A percentile compares a stretch with the other conserved stretches of the same genome.
Conservation (phyloP, 805 yeast species). For the Clavispora santaluciae region DNA sequence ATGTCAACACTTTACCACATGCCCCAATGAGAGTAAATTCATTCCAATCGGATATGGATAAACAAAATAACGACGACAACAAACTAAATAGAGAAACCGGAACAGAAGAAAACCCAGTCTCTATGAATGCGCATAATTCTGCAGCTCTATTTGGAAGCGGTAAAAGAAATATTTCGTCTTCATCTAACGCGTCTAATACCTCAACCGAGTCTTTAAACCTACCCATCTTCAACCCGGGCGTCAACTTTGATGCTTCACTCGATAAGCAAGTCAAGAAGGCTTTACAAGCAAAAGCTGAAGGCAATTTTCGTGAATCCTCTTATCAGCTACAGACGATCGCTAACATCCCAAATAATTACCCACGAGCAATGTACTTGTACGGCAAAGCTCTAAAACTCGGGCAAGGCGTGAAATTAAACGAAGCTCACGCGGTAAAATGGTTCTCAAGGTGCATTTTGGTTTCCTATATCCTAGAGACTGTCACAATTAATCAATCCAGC, state of each 20-base stretch:
- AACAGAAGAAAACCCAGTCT: background rate
- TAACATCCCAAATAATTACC: conserved; percentile 49
- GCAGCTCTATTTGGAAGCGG: background rate
- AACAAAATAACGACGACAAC: background rate
- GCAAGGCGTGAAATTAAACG: conserved; percentile 59
- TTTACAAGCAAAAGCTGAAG: conserved; percentile 46
- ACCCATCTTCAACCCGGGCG: conserved; percentile 5
- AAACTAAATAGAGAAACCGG: background rate
- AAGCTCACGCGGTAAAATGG: conserved; percentile 54
- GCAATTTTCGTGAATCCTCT: conserved; percentile 63
- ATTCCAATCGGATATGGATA: background rate
- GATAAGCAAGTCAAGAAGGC: conserved; percentile 42
- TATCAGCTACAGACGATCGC: conserved; percentile 65
- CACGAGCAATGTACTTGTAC: conserved; percentile 60
- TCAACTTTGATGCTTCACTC: conserved; percentile 19
- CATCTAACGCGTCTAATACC: conserved; percentile 3
- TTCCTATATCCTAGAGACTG: conserved; percentile 9
- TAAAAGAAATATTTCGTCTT: background rate
- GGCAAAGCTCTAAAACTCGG: conserved; percentile 66
- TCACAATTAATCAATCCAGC: conserved; percentile 3
- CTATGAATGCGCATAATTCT: background rate
- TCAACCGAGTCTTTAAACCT: conserved; percentile 6
- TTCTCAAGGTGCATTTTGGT: conserved; percentile 43
- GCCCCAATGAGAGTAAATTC: background rate
- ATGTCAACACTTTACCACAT: background rate